Percentiles rank a stretch among this genome's conserved stretches.
phyloP scores from a whole-genome alignment of 139 green algal genomes.

The Ettlia oleoabundans region DNA sequence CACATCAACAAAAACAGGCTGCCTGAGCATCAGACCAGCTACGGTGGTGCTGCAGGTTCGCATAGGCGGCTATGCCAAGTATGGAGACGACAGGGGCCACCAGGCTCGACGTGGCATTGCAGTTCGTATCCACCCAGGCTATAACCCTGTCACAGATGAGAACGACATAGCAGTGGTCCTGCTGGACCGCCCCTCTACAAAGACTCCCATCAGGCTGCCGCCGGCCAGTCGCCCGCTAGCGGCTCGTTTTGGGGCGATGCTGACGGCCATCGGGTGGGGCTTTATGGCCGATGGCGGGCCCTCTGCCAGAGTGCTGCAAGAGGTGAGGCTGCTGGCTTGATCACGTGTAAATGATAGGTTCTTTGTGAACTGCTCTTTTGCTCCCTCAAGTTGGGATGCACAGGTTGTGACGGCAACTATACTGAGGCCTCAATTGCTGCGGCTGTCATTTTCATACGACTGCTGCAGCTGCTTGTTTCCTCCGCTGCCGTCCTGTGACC shows the following conservation, averaged over 20 bases:
- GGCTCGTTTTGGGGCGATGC: not conserved
- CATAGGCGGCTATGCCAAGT: not conserved
- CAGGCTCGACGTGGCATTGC: not conserved
- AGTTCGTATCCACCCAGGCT: not conserved
- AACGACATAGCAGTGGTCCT: constrained; percentile 13
- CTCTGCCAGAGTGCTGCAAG: not conserved
- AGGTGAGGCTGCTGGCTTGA: no score
- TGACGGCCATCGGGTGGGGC: constrained; percentile 11
- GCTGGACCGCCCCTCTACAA: not conserved
- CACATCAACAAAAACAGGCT: no score
- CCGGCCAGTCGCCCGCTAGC: not conserved
- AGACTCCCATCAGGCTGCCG: not conserved
- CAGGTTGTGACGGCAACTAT: no score
- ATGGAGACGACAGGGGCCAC: not conserved
- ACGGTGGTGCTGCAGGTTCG: no score
- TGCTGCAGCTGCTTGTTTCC: no score
- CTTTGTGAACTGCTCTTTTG: no score
- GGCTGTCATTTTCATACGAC: no score
- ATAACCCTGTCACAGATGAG: not conserved
- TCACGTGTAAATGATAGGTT: no score
- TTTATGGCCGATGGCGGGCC: not conserved
- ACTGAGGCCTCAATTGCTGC: no score
- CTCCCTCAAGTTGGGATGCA: no score
- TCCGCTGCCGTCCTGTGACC: no score
- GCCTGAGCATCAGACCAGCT: no score